Base-by-base conservation (phyloP, 257 asterid species). In the Prunella vulgaris region DNA sequence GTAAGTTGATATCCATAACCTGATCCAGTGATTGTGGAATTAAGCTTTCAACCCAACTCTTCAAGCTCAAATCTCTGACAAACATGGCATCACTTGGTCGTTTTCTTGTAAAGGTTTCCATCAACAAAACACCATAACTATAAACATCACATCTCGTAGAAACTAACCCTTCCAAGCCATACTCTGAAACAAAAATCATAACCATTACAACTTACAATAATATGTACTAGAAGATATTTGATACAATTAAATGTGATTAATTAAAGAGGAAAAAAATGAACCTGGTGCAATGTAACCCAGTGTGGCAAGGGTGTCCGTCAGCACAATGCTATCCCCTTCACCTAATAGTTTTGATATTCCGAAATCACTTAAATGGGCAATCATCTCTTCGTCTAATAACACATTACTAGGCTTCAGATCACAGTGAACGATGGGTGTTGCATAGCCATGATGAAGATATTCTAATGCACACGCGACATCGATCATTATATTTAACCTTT, bases 81-180 rank as follows among this genome's bases (percentile, higher is more conserved):
- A 69, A 75, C 51, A 75, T 68, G 0, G 56, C 80, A 22, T 76
- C 76, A 27, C 46, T 64, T 1, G 80, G 80, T 56, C 35, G 56
- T 15, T 30, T 76, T 17, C 80, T 64, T 9, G 73, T 76, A 56
- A 76, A 76, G 7, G 65, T 59, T 51, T 76, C 80, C 73, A 76
- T 70, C 69, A 76, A 14, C 64, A 71, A 48, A 17, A 76, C 65
- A 4, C 76, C 80, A 24, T 69, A n/a, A n/a, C n/a, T n/a, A n/a
- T n/a, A n/a, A n/a, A n/a, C n/a, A n/a, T 76, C 80, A 28, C 76
- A 42, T 44, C 42, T 76, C 10, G 54, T 64, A 0, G 80, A 76
- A n/a, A 76, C 73, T 5, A 33, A 15, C n/a, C 76, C 80, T 69
- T 63, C 68, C 10, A 48, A 28, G 9, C 71, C 71, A 66, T 66